Percentiles rank a stretch among this genome's conserved stretches.
phyloP scores from a whole-genome alignment of 2,329 filamentous ascomycete species.

The Fusarium luffae region DNA sequence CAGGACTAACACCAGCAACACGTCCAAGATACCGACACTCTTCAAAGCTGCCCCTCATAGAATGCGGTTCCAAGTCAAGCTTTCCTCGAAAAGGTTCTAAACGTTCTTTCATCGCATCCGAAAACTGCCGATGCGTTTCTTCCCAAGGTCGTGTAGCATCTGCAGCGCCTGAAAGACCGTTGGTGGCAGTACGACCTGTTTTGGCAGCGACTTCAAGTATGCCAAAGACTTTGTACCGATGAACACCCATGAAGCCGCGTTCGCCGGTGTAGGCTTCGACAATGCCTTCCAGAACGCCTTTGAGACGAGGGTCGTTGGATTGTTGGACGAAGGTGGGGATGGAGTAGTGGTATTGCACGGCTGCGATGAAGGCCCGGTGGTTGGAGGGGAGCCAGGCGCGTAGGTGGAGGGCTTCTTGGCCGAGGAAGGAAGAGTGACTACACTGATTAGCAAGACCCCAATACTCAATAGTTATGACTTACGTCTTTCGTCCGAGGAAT shows the following conservation, averaged over 20 bases:
- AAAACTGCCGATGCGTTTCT: constrained; percentile 37
- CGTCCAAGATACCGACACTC: constrained; percentile 63
- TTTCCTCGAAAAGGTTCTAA: constrained; percentile 54
- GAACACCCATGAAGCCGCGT: constrained; percentile 66
- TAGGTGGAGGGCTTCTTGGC: constrained; percentile 62
- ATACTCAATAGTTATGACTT: not conserved
- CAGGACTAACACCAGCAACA: constrained; percentile 48
- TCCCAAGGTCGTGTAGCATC: constrained; percentile 47
- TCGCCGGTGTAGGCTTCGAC: constrained; percentile 67
- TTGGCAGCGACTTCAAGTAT: constrained; percentile 65
- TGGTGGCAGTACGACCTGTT: constrained; percentile 63
- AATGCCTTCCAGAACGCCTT: constrained; percentile 65
- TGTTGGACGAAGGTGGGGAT: constrained; percentile 64
- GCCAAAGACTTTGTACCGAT: constrained; percentile 68
- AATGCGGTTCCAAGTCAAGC: constrained; percentile 60
- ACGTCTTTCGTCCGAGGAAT: constrained; percentile 61
- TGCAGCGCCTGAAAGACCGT: constrained; percentile 60
- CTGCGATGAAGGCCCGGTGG: constrained; percentile 64
- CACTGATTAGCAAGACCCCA: constrained; percentile 46
- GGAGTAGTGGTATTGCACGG: constrained; percentile 65
- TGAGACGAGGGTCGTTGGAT: constrained; percentile 61
- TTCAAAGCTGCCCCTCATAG: constrained; percentile 66
- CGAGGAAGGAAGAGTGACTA: constrained; percentile 57
- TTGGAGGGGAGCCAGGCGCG: constrained; percentile 66
- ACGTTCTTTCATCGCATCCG: constrained; percentile 37